Conservation (phyloP, 164 flowering plant genomes). For the Dillenia suffruticosa region DNA sequence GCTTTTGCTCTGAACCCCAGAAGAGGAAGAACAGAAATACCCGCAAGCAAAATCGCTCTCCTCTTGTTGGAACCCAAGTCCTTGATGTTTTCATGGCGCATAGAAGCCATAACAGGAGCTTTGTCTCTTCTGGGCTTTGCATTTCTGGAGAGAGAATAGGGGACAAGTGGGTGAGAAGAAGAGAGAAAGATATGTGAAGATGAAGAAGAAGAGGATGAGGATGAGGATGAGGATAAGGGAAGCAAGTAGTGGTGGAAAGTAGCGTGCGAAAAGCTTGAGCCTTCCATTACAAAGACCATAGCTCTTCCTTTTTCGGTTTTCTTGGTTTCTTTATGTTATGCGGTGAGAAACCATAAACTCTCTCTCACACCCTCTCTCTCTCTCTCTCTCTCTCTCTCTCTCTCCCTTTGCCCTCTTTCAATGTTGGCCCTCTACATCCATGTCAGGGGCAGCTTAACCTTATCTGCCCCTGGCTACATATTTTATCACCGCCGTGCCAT, state of each 20-base stretch:
- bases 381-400: no score
- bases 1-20: constrained; percentile 45
- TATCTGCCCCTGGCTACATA: no score
- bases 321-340: no score
- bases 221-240: constrained; percentile 17
- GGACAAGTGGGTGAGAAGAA: constrained; percentile 12
- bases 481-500: no score
- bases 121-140: constrained; percentile 6
- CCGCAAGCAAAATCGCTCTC: constrained; percentile 54
- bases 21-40: constrained; percentile 59
- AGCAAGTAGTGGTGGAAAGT: constrained; percentile 21
- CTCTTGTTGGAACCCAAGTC: constrained; percentile 27
- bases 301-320: neutral
- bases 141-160: constrained; percentile 19
- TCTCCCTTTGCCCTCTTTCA: no score
- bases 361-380: no score
- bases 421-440: no score
- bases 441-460: no score
- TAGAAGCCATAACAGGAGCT: constrained; percentile 24
- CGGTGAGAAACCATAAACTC: no score
- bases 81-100: constrained; percentile 18
- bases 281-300: constrained; percentile 25
- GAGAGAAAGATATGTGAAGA: constrained; percentile 5
- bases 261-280: constrained; percentile 24
- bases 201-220: constrained; percentile 14